Percentiles rank a stretch among this genome's conserved stretches.
phyloP scores from a whole-genome alignment of 371 early-diverging fungal genomes.

The Vairimorpha ceranae region DNA sequence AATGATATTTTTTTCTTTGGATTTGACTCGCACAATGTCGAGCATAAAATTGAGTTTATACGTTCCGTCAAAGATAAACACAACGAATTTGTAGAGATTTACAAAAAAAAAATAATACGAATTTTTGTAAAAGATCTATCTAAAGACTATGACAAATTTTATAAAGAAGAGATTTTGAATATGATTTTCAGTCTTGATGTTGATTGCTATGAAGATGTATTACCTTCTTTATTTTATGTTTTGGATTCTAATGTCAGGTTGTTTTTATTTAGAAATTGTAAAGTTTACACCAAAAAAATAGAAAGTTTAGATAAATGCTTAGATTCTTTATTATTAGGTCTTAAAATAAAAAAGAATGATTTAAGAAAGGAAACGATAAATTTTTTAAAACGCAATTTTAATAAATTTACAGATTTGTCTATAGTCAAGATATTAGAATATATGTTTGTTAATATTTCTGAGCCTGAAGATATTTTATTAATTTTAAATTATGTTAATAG shows the following conservation, averaged over 20 bases:
- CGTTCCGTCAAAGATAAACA: slow-evolving; percentile 1
- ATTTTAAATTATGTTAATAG: slow-evolving; percentile 23
- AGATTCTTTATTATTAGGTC: slow-evolving; percentile 42
- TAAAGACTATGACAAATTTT: slow-evolving; percentile 3
- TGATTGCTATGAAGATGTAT: slow-evolving; percentile 10
- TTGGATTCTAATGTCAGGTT: slow-evolving; percentile 47
- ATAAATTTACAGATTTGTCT: slow-evolving; percentile 14
- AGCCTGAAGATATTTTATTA: slow-evolving; percentile 20
- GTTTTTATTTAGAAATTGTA: slow-evolving; percentile 36
- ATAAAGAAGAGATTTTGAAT: slow-evolving; percentile 38
- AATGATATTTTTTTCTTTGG: slow-evolving; percentile 26
- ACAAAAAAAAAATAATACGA: slow-evolving; percentile 20
- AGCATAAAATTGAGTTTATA: slow-evolving; percentile 43
- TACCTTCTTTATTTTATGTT: slow-evolving; percentile 38
- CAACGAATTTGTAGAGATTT: slow-evolving; percentile 16
- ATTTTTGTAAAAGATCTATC: slow-evolving; percentile 29
- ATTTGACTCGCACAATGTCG: slow-evolving; percentile 4
- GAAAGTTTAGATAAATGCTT: slow-evolving; percentile 14
- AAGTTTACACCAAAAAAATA: slow-evolving; percentile 12
- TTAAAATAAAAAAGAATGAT: slow-evolving; percentile 49
- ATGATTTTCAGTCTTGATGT: slow-evolving; percentile 39
- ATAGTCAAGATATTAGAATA: slow-evolving; percentile 27
- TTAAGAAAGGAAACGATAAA: slow-evolving; percentile 50
- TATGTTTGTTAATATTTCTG: slow-evolving; percentile 27
- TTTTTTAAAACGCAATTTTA: slow-evolving; percentile 43